Evolutionary conservation across 805 yeast species (phyloP).

Genomic region (Lipomyces yamanashiensis): DNA sequence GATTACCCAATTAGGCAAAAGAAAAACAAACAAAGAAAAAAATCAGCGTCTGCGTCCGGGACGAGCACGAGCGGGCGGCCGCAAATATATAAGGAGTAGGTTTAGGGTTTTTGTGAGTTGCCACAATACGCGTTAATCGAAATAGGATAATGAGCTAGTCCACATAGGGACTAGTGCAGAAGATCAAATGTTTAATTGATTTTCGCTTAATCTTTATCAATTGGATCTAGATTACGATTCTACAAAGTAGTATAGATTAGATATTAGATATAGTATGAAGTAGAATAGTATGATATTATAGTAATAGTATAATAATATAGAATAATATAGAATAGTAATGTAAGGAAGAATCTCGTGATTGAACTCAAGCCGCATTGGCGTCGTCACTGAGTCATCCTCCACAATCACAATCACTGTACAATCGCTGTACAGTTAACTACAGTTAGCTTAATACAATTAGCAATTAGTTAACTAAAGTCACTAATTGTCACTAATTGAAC

Average conservation of each 20-base stretch:
- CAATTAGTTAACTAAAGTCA: no score
- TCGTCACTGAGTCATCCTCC: neutral
- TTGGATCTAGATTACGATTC: no score
- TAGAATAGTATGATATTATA: no score
- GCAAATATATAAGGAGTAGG: conserved; percentile 13
- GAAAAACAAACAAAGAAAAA: conserved; percentile 1
- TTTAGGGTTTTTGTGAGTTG: conserved; percentile 20
- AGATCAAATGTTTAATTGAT: neutral
- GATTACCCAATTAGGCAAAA: conserved; percentile 8
- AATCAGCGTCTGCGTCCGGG: neutral
- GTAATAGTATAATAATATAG: no score
- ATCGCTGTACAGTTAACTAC: neutral
- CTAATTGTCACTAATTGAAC: no score
- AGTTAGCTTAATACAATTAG: no score
- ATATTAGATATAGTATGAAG: no score
- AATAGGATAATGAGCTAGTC: neutral
- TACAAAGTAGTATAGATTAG: no score
- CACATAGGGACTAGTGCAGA: neutral
- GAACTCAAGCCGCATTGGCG: conserved; percentile 2
- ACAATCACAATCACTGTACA: neutral
- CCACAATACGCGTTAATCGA: conserved; percentile 3
- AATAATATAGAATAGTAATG: no score
- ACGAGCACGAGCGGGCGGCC: conserved; percentile 18
- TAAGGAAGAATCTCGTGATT: no score
- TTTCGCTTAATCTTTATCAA: neutral